Conservation (phyloP, 345 rosid species). For the Eucalyptus shirleyi region DNA sequence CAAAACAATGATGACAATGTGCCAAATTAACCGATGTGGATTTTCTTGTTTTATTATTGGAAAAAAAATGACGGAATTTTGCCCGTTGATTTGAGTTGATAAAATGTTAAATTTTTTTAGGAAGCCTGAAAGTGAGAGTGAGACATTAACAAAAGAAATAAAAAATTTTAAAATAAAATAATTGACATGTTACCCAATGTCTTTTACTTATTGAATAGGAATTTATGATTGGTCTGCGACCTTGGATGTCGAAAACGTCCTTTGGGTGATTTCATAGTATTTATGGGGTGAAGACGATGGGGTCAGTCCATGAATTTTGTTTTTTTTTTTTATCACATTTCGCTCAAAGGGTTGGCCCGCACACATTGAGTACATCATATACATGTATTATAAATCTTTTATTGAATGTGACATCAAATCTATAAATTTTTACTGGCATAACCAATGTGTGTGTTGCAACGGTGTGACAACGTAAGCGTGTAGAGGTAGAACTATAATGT, state of each 20-base stretch:
- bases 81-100: background rate
- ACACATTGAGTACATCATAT: too few species aligned
- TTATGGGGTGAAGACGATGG: too few species aligned
- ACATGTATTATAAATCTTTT: too few species aligned
- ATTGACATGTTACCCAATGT: background rate
- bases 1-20: background rate
- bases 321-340: too few species aligned
- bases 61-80: background rate
- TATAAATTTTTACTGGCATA: too few species aligned
- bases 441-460: accelerated
- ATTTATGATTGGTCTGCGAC: accelerated
- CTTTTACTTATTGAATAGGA: too few species aligned
- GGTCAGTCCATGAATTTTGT: too few species aligned
- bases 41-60: background rate
- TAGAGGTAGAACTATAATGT: background rate
- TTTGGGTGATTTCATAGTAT: too few species aligned
- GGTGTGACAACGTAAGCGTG: accelerated
- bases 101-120: background rate
- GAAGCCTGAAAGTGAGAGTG: background rate
- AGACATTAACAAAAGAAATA: background rate
- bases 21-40: background rate
- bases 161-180: background rate
- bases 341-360: too few species aligned
- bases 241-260: accelerated
- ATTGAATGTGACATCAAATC: too few species aligned